Base-by-base conservation (phyloP, 2,329 filamentous ascomycete genomes). In the Raffaelea arxii region DNA sequence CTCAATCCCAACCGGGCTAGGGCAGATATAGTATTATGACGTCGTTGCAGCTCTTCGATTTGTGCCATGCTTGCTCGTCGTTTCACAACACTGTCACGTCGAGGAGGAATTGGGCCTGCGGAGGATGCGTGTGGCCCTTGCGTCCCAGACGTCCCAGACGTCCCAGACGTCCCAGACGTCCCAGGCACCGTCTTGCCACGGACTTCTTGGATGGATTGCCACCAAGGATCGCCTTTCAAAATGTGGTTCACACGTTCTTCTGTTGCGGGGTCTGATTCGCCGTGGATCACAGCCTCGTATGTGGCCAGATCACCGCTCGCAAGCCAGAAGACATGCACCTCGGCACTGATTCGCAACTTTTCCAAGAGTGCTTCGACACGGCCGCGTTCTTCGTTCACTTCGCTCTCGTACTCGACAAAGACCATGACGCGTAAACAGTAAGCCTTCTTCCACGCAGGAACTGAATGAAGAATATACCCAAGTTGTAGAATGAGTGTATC, bases 331-430 rank as follows among this genome's bases (percentile, higher is more conserved):
- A 94, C 88, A 14, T 84, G 64, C 0, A 94, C 77, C 51, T 87
- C 72, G 3, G 87, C 88, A 51, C 89, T 78, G 41, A 94, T 94
- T 16, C 88, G 74, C 9, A 94, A 64, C 59, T 91, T 94, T 21
- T 86, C 84, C 1, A 94, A 70, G 2, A 94, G 69, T 1, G 82
- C 78, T 49, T 78, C 78, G 16, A 94, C 82, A 47, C 87, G 72
- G 2, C 74, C 76, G 30, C 78, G 71, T 62, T 94, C 88, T 62
- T 94, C 85, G 35, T 84, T 78, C 1, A 94, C 82, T 54, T 94
- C 88, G 23, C 72, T 79, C 59, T 92, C 86, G 54, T 94, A 94
- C 58, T 94, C 88, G 19, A 94, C 88, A 60, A 94, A 94, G 0
- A 94, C 87, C 46, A 84, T 78, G 4, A 94, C 84, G 35, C 88